Percentiles rank a stretch among this genome's conserved stretches.
Conservation (phyloP, 176 grass and related monocot species). For the Miscanthus lutarioriparius region DNA sequence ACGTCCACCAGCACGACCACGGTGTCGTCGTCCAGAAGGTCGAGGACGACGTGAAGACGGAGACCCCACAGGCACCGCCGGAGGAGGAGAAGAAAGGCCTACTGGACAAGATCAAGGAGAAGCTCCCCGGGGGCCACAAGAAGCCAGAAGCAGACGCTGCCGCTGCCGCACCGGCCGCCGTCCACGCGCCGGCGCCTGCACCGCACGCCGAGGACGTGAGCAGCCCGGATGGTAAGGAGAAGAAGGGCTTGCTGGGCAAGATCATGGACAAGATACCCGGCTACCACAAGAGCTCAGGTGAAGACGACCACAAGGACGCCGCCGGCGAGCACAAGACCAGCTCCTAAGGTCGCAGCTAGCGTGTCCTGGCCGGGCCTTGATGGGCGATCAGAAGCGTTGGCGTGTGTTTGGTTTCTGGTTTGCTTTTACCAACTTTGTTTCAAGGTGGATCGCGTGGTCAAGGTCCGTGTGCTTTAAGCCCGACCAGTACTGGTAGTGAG, state of each 20-base stretch:
- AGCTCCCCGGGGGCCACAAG: slow-evolving; percentile 77
- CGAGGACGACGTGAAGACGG: slow-evolving; percentile 35
- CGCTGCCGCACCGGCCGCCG: background rate
- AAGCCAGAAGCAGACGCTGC: slow-evolving; percentile 48
- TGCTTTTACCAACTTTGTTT: slow-evolving; percentile 25
- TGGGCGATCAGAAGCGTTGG: background rate
- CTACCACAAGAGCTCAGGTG: slow-evolving; percentile 56
- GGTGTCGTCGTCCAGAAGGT: slow-evolving; percentile 60
- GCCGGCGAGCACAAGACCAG: slow-evolving; percentile 47
- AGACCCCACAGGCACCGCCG: slow-evolving; percentile 10
- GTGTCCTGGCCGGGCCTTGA: background rate
- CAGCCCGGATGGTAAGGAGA: slow-evolving; percentile 71
- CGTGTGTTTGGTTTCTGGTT: slow-evolving; percentile 32
- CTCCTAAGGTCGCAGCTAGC: slow-evolving; percentile 2
- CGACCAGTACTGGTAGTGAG: background rate
- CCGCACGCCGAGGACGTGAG: slow-evolving; percentile 36
- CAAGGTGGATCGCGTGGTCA: slow-evolving; percentile 28
- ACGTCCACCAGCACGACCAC: slow-evolving; percentile 42
- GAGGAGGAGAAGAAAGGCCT: slow-evolving; percentile 87
- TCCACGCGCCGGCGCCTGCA: background rate
- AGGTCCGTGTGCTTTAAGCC: slow-evolving; percentile 34
- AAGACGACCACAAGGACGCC: slow-evolving; percentile 48
- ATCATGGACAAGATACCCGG: slow-evolving; percentile 94
- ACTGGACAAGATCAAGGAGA: slow-evolving; percentile 98
- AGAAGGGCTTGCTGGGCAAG: slow-evolving; percentile 92